Percentiles rank a stretch among this genome's conserved stretches.
Conservation (phyloP, 2,329 filamentous ascomycete species). For the Graphilbum fragrans region DNA sequence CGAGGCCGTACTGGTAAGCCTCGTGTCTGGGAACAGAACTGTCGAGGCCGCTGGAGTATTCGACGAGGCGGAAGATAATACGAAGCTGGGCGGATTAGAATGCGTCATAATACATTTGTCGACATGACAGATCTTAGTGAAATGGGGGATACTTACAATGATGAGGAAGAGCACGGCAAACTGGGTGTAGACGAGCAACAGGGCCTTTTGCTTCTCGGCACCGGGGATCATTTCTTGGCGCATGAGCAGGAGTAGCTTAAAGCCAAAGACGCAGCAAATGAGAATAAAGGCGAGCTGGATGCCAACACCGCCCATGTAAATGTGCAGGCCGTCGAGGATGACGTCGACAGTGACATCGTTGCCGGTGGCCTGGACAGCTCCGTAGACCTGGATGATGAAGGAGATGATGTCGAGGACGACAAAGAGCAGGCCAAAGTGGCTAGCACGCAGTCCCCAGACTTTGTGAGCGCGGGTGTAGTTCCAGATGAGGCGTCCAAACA, state of each 20-base stretch:
- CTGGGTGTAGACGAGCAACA: constrained; percentile 1
- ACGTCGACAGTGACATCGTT: background rate
- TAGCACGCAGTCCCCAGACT: constrained; percentile 18
- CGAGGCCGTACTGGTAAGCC: constrained; percentile 32
- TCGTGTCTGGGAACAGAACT: constrained; percentile 25
- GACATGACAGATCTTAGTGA: too few species aligned
- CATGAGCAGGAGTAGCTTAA: constrained; percentile 11
- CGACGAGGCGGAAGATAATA: constrained; percentile 47
- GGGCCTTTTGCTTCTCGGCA: too few species aligned
- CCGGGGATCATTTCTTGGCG: constrained; percentile 11
- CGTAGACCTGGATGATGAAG: constrained; percentile 31
- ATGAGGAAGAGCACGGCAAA: constrained; percentile 5
- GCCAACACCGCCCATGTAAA: constrained; percentile 8
- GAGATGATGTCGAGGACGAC: constrained; percentile 33
- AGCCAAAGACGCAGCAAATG: constrained; percentile 23
- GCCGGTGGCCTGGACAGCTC: constrained; percentile 19
- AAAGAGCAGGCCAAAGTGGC: constrained; percentile 29
- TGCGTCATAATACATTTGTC: constrained; percentile 20
- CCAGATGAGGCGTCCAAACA: constrained; percentile 26
- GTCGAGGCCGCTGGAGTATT: constrained; percentile 36
- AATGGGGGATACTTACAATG: constrained; percentile 6
- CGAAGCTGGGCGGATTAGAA: constrained; percentile 26
- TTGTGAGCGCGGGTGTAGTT: constrained; percentile 22
- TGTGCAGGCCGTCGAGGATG: background rate
- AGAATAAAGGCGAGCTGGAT: constrained; percentile 18